Conservation (phyloP, 2,329 filamentous ascomycete species). For the Metarhizium guizhouense region DNA sequence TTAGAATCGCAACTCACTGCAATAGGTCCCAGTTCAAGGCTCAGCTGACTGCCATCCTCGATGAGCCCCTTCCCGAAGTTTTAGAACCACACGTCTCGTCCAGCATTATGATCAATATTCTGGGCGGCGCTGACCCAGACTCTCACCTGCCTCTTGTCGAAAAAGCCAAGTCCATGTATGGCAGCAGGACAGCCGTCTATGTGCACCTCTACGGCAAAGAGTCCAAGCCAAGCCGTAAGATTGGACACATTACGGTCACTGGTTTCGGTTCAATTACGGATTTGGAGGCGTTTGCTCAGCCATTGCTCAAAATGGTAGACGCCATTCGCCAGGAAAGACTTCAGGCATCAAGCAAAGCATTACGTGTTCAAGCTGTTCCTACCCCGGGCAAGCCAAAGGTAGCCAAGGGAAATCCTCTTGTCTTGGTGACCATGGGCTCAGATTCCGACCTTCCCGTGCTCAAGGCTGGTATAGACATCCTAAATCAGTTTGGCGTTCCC, state of each 20-base stretch:
- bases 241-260: slow-evolving; percentile 85
- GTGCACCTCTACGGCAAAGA: slow-evolving; percentile 91
- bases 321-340: slow-evolving; percentile 47
- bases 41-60: slow-evolving; percentile 78
- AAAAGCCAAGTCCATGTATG: slow-evolving; percentile 33
- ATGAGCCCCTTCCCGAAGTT: slow-evolving; percentile 42
- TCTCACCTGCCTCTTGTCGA: slow-evolving; percentile 49
- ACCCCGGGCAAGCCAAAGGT: slow-evolving; percentile 2
- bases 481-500: slow-evolving; percentile 62
- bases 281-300: slow-evolving; percentile 48
- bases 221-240: slow-evolving; percentile 82
- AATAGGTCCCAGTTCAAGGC: slow-evolving; percentile 74
- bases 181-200: slow-evolving; percentile 38
- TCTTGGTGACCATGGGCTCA: slow-evolving; percentile 78
- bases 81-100: slow-evolving; percentile 50
- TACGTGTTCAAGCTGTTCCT: slow-evolving; percentile 21
- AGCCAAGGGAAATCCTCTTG: slow-evolving; percentile 37
- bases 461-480: slow-evolving; percentile 54
- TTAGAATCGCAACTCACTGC: neutral
- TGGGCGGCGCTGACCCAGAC: slow-evolving; percentile 57
- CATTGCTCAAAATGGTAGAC: slow-evolving; percentile 59
- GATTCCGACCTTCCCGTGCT: slow-evolving; percentile 67
- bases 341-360: slow-evolving; percentile 26
- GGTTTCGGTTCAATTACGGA: slow-evolving; percentile 58
- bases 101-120: slow-evolving; percentile 73